Percentiles rank a stretch among this genome's conserved stretches.
Evolutionary conservation across 768 basidiomycete genomes (phyloP).

Genomic region (Pleurotus tuoliensis): DNA sequence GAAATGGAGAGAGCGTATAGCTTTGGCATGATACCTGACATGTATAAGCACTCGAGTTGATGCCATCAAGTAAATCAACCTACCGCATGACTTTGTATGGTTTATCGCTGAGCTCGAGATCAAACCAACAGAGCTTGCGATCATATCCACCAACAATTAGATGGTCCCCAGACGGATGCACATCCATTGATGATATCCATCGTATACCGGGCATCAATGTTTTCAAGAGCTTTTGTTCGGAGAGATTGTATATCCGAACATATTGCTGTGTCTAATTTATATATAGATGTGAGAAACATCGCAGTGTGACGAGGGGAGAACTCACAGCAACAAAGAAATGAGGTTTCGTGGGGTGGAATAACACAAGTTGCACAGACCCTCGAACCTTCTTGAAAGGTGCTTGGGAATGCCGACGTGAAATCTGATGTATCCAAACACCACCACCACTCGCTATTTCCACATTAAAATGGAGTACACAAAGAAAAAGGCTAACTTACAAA

Average conservation of each 20-base stretch:
- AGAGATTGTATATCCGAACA: constrained; percentile 91
- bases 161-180: constrained; percentile 95
- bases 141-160: constrained; percentile 97
- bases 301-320: constrained; percentile 16
- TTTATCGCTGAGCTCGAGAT: constrained; percentile 92
- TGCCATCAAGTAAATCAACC: constrained; percentile 15
- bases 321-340: constrained; percentile 97
- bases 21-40: constrained; percentile 85
- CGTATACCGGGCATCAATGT: constrained; percentile 92
- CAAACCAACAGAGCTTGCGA: constrained; percentile 98
- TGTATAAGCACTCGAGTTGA: neutral
- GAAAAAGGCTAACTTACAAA: constrained; percentile 60
- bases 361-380: constrained; percentile 83
- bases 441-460: constrained; percentile 51
- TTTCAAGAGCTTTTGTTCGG: constrained; percentile 89
- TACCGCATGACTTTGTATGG: constrained; percentile 96
- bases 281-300: constrained; percentile 8
- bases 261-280: constrained; percentile 86
- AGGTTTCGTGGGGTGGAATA: constrained; percentile 93
- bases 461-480: constrained; percentile 11
- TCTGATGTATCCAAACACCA: constrained; percentile 93
- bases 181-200: constrained; percentile 97
- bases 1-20: constrained; percentile 90
- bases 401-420: constrained; percentile 91
- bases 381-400: constrained; percentile 96